Base-by-base conservation (phyloP, 2,329 filamentous ascomycete genomes). In the Botrytis galanthina region DNA sequence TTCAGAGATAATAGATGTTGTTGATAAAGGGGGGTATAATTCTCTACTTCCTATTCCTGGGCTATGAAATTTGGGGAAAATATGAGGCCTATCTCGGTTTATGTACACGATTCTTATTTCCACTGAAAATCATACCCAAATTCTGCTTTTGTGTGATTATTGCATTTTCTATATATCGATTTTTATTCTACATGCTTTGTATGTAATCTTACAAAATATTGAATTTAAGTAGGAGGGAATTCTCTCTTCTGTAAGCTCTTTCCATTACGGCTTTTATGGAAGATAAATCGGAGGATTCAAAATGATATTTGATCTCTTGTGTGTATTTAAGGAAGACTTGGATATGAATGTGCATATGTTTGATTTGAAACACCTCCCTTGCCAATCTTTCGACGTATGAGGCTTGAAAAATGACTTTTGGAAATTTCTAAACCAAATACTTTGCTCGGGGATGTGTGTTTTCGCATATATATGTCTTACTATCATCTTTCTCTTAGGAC, bases 1-100 rank as follows among this genome's bases (percentile, higher is more conserved):
- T 7, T 9, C 4, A n/a, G 48, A n/a, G 26, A n/a, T n/a, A 0
- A n/a, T n/a, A 18, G 6, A 54, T 1, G 12, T 16, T n/a, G 2
- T n/a, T 16, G 4, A 14, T 14, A 3, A 26, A 22, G 48, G 6
- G 42, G 1, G 10, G 14, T 16, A 16, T 51, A 5, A 54, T 54
- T 18, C 5, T 29, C 6, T 29, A 6, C 14, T 29, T 29, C 3
- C 14, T 54, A 1, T 29, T 54, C 12, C n/a, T 29, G 1, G 14
- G 12, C 10, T 29, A 4, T 29, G 7, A 29, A 16, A 8, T 29
- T 1, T 29, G 18, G 51, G n/a, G 5, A 54, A 54, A 18, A 0
- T 18, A n/a, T 54, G 14, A 4, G 14, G 7, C 29, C 6, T 9
- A n/a, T 18, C n/a, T 29, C n/a, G 51, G 1, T 29, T n/a, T 29